Evolutionary conservation across 2,329 filamentous ascomycete species (phyloP).

Genomic region (Colletotrichum sublineola): DNA sequence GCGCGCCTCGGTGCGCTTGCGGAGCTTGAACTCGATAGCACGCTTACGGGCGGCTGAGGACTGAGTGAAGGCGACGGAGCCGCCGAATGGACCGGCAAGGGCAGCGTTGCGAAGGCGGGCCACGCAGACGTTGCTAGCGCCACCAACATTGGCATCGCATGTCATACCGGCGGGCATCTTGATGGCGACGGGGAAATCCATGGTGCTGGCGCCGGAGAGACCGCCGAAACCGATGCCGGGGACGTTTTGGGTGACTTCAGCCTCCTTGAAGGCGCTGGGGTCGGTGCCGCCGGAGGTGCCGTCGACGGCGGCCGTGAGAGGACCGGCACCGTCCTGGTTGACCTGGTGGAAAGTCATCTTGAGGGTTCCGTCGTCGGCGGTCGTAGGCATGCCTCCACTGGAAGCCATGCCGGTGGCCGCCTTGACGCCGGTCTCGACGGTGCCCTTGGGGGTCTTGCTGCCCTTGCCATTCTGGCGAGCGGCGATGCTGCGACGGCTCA

Average conservation of each 20-base stretch:
- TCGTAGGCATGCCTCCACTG: slow-evolving; percentile 76
- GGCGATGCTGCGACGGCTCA: slow-evolving; percentile 46
- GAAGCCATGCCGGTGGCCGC: slow-evolving; percentile 68
- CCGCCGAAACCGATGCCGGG: slow-evolving; percentile 69
- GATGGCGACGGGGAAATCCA: slow-evolving; percentile 73
- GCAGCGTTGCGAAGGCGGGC: slow-evolving; percentile 74
- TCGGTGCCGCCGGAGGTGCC: slow-evolving; percentile 73
- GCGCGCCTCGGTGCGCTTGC: slow-evolving; percentile 52
- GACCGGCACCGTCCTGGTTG: slow-evolving; percentile 78
- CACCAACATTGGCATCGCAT: slow-evolving; percentile 70
- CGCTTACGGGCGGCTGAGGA: slow-evolving; percentile 70
- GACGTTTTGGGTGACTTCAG: slow-evolving; percentile 71
- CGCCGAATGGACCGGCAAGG: slow-evolving; percentile 74
- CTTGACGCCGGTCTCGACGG: slow-evolving; percentile 65
- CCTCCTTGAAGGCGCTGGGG: slow-evolving; percentile 69
- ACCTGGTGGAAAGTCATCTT: slow-evolving; percentile 76
- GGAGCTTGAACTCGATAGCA: slow-evolving; percentile 66
- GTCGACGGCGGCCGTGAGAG: slow-evolving; percentile 71
- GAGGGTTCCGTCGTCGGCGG: slow-evolving; percentile 76
- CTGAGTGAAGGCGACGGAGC: slow-evolving; percentile 75
- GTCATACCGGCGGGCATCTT: slow-evolving; percentile 77
- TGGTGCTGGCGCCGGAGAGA: slow-evolving; percentile 69
- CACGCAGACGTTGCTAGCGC: slow-evolving; percentile 73
- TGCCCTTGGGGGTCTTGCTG: slow-evolving; percentile 44
- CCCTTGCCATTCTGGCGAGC: slow-evolving; percentile 41